phyloP scores from a whole-genome alignment of 345 rosid genomes.

The Rhodomyrtus tomentosa region DNA sequence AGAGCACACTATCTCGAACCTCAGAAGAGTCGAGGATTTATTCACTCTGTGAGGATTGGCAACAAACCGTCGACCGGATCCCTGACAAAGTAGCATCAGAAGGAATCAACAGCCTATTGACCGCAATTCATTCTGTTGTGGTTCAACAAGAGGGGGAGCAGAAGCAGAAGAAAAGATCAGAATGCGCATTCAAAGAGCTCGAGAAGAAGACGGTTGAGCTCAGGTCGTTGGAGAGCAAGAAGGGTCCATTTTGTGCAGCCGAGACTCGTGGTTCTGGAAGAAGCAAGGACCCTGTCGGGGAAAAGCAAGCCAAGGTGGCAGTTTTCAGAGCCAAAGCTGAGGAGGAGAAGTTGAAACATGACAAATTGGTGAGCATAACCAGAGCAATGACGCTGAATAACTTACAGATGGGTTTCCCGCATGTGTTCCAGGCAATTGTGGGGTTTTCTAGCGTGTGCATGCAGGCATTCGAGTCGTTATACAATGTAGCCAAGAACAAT shows the following conservation, averaged over 20 bases:
- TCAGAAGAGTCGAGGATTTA: constrained; percentile 63
- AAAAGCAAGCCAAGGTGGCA: constrained; percentile 63
- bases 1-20: constrained; percentile 32
- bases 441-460: constrained; percentile 93
- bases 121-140: constrained; percentile 75
- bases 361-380: constrained; percentile 58
- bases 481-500: constrained; percentile 49
- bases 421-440: constrained; percentile 78
- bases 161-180: constrained; percentile 79
- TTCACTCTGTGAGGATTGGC: constrained; percentile 87
- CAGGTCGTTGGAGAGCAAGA: constrained; percentile 64
- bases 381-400: constrained; percentile 79
- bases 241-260: constrained; percentile 46
- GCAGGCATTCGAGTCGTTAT: constrained; percentile 78
- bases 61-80: constrained; percentile 65
- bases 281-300: constrained; percentile 45
- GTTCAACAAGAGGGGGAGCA: constrained; percentile 78
- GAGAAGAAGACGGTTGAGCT: constrained; percentile 63
- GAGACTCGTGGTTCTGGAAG: constrained; percentile 16
- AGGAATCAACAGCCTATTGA: constrained; percentile 83
- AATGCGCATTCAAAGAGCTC: constrained; percentile 44
- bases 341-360: constrained; percentile 78
- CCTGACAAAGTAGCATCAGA: constrained; percentile 98
- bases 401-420: constrained; percentile 92
- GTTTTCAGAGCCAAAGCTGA: constrained; percentile 53